Conservation (phyloP, 192 early-diverging fungal species). For the Physocladia obscura region DNA sequence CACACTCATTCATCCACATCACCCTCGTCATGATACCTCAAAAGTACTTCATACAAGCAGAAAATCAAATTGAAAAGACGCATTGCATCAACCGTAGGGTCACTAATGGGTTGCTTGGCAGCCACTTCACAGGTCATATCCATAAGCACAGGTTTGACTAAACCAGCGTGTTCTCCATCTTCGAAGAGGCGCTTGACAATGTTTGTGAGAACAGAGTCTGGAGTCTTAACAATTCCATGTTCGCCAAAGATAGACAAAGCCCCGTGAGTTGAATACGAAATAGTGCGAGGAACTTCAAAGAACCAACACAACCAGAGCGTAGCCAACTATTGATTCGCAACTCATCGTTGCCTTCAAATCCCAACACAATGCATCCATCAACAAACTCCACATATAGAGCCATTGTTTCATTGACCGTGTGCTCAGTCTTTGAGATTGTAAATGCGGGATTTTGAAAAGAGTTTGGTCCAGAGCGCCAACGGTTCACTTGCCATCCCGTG, state of each 20-base stretch:
- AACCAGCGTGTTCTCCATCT: neutral
- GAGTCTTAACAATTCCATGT: neutral
- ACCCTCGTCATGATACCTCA: neutral
- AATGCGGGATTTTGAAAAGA: constrained; percentile 2
- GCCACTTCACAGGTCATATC: neutral
- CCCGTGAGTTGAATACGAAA: neutral
- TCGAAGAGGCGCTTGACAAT: neutral
- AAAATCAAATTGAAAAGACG: neutral
- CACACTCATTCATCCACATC: too few relatives aligned
- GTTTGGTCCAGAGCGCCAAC: neutral
- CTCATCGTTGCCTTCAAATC: neutral
- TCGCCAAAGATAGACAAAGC: neutral
- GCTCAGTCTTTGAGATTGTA: neutral
- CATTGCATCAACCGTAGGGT: neutral
- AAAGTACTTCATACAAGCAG: neutral
- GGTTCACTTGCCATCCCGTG: too few relatives aligned
- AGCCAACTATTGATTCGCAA: neutral
- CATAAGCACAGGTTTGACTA: neutral
- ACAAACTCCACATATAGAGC: neutral
- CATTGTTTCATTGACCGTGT: neutral
- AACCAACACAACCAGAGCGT: neutral
- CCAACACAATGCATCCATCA: neutral
- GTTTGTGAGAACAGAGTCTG: neutral
- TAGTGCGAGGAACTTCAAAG: neutral
- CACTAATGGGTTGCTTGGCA: neutral